Evolutionary conservation across 2,329 filamentous ascomycete species (phyloP), one percentile per base, ranked within the genome.

Genomic region (Monilinia fructicola): DNA sequence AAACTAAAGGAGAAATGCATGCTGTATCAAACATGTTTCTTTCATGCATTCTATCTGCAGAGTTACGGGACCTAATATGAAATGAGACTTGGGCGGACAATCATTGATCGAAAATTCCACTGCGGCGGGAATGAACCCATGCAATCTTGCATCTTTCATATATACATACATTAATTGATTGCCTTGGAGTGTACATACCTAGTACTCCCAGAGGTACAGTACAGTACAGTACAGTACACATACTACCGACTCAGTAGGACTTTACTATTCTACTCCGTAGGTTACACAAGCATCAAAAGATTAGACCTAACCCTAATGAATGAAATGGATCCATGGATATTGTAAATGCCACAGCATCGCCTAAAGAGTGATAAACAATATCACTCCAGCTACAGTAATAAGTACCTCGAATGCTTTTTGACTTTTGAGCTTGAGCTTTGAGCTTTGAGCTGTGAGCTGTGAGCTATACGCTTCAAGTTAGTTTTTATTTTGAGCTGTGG

Each of bases 11-110:
- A 35, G 56, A 23, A n/a, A 46, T 60, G 56, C 56, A 60, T 60
- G n/a, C n/a, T n/a, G n/a, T n/a, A 60, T 60, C 56, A 50, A 48
- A 48, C 42, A 60, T 26, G 42, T 42, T 60, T 60, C 44, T 26
- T 31, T 38, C 56, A 48, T 60, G 56, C 56, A 50, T 50, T 38
- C n/a, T 26, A 60, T 26, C 56, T 60, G 56, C 56, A 60, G 28
- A 60, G 4, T 23, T 35, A 28, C 56, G 42, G 56, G 56, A 38
- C 44, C 56, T 48, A 38, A 38, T 11, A 60, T 60, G 42, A 26
- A 60, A 50, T 59, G 26, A 35, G 21, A n/a, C 56, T 44, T 59
- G 42, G 11, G 44, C 42, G 56, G 42, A 35, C 26, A 59, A 38
- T 26, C 28, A 60, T 26, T 9, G 48, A 50, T 60, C 11, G 28